A percentile compares a stretch with the other conserved stretches of the same genome.
Evolutionary conservation across 306 rosid species (phyloP).

Genomic region (Benincasa hispida): DNA sequence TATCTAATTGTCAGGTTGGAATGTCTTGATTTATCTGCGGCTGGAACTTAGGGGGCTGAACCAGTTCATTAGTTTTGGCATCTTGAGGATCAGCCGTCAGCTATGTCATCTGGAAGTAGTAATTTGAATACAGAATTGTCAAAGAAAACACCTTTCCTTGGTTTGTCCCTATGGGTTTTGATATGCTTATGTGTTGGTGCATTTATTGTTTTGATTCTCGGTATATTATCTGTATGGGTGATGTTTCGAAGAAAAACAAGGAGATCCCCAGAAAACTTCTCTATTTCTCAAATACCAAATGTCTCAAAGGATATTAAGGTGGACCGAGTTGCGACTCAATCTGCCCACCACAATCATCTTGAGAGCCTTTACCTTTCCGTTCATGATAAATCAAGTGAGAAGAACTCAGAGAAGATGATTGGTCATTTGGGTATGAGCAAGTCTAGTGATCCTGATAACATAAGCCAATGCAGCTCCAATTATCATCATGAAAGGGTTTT

Average conservation of each 20-base stretch:
- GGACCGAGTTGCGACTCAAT: conserved; percentile 58
- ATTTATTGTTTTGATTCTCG: conserved; percentile 63
- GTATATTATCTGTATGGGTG: conserved; percentile 67
- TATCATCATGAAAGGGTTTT: conserved; percentile 71
- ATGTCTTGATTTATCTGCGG: conserved; percentile 24
- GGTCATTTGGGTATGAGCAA: conserved; percentile 49
- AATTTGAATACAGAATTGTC: conserved; percentile 61
- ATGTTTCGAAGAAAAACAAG: conserved; percentile 65
- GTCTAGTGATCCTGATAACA: conserved; percentile 56
- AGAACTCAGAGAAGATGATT: conserved; percentile 46
- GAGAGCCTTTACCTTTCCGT: conserved; percentile 33
- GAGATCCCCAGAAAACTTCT: conserved; percentile 45
- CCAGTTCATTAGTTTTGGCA: conserved; percentile 19
- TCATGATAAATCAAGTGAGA: conserved; percentile 46
- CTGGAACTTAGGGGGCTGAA: conserved; percentile 19
- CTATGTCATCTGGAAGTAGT: conserved; percentile 37
- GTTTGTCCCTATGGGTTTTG: conserved; percentile 75
- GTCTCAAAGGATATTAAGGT: conserved; percentile 73
- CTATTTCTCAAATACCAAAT: conserved; percentile 67
- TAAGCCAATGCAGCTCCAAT: conserved; percentile 73
- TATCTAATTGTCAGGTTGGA: conserved; percentile 30
- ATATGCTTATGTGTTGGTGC: conserved; percentile 75
- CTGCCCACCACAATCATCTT: conserved; percentile 29
- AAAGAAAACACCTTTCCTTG: conserved; percentile 56
- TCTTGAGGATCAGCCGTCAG: conserved; percentile 9